Evolutionary conservation across 2,329 filamentous ascomycete genomes (phyloP).

Genomic region (Colletotrichum liaoningense): DNA sequence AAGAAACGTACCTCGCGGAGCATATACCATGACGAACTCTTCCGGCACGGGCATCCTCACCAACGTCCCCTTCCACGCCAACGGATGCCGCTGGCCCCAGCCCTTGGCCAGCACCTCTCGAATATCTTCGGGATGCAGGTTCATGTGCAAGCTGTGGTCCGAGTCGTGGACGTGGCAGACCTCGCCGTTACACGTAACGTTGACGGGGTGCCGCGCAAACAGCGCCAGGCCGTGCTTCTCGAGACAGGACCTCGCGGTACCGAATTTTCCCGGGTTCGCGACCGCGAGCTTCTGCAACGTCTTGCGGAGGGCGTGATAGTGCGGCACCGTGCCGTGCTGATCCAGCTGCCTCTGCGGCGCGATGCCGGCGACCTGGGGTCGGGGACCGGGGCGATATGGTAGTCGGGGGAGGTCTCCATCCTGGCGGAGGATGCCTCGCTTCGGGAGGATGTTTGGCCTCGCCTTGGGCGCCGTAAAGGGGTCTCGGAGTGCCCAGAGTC

Average conservation of each 20-base stretch:
- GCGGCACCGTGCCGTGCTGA: constrained; percentile 67
- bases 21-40: constrained; percentile 86
- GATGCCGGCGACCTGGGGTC: constrained; percentile 79
- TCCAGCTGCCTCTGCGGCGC: constrained; percentile 84
- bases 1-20: constrained; percentile 66
- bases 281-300: constrained; percentile 64
- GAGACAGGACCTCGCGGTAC: constrained; percentile 78
- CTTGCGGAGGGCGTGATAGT: constrained; percentile 66
- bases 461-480: constrained; percentile 71
- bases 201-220: constrained; percentile 74
- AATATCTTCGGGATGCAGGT: constrained; percentile 82
- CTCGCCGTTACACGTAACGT: constrained; percentile 82
- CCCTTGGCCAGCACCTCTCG: constrained; percentile 77
- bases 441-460: constrained; percentile 62
- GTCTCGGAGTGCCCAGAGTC: constrained; percentile 77
- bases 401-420: constrained; percentile 49
- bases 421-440: constrained; percentile 67
- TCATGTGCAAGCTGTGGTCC: constrained; percentile 83
- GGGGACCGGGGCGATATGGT: constrained; percentile 70
- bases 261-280: constrained; percentile 59
- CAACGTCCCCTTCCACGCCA: constrained; percentile 75
- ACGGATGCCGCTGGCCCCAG: constrained; percentile 80
- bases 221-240: constrained; percentile 86
- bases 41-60: constrained; percentile 73
- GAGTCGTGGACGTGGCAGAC: constrained; percentile 83